Conservation (phyloP, 2,329 filamentous ascomycete species). For the Helicocarpus griseus region DNA sequence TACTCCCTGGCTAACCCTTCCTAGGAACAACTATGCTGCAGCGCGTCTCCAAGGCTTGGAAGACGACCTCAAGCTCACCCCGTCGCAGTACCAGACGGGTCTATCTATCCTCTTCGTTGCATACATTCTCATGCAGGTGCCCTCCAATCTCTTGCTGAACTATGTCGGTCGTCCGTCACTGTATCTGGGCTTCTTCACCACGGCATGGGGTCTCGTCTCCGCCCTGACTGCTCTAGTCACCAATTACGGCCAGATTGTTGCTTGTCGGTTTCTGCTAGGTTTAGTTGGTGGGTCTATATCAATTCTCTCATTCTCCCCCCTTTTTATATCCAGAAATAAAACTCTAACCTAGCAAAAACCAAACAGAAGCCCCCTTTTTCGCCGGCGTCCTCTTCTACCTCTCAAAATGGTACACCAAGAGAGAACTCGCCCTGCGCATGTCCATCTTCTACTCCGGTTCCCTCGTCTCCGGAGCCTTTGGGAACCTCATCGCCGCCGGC, state of each 20-base stretch:
- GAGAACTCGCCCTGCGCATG: conserved; percentile 42
- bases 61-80: conserved; percentile 26
- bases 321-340: conserved; percentile 6
- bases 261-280: conserved; percentile 37
- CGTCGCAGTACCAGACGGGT: conserved; percentile 31
- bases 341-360: not conserved
- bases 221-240: conserved; percentile 35
- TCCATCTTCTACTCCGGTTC: conserved; percentile 45
- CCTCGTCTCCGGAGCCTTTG: conserved; percentile 42
- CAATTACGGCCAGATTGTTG: conserved; percentile 33
- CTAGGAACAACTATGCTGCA: conserved; percentile 39
- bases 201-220: conserved; percentile 38
- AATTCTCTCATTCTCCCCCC: not conserved
- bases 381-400: conserved; percentile 41
- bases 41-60: conserved; percentile 35
- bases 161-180: conserved; percentile 34
- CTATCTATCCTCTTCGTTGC: conserved; percentile 36
- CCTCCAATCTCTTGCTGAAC: conserved; percentile 37
- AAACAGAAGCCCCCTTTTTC: conserved; percentile 37
- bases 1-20: not conserved
- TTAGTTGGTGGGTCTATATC: conserved; percentile 21
- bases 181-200: conserved; percentile 37
- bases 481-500: conserved; percentile 45
- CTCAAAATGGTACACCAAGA: conserved; percentile 45
- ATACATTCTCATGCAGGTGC: conserved; percentile 39